Evolutionary conservation across 192 early-diverging fungal genomes (phyloP), one percentile per base, ranked within the genome.

Genomic region (Umbelopsis sp.): DNA sequence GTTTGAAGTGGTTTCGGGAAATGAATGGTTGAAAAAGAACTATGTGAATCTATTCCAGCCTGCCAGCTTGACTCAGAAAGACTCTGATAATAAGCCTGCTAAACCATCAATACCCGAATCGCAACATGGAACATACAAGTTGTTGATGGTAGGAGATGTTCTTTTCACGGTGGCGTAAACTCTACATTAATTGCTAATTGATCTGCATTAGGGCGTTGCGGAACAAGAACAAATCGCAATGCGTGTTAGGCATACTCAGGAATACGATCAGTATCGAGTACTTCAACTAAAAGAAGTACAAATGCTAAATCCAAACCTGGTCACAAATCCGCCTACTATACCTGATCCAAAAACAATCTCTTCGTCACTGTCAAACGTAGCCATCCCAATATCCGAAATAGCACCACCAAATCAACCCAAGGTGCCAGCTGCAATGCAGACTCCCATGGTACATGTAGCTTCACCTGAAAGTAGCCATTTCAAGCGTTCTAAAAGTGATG

Each of bases 251-350:
- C 55, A 61, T n/a, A 0, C 25, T 15, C 21, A 16, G 0, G 55
- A 61, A 18, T 61, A 61, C 30, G 55, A 61, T 18, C 10, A 13
- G 2, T 61, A 61, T 16, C 27, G 55, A 7, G 1, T 35, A 25
- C 30, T 61, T 3, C 55, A 61, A 61, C 25, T 61, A 13, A 27
- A 25, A 35, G 55, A 61, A 25, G 18, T 61, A 18, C 55, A 61
- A 30, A 35, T 61, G 55, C 18, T 61, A 7, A 61, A 61, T 35
- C 25, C 33, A 22, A 25, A 61, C 11, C 10, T 6, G 37, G 37
- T 0, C 10, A 10, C 37, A 4, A 41, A 41, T 41, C 37, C 37
- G 37, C 37, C 37, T 10, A 10, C 2, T 41, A 41, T 9, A 10
- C 10, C 37, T 41, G 2, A 9, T 1, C 37, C 37, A 6, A 41